Evolutionary conservation across 148 eudicot genomes (phyloP).

Genomic region (Limonium bicolor): DNA sequence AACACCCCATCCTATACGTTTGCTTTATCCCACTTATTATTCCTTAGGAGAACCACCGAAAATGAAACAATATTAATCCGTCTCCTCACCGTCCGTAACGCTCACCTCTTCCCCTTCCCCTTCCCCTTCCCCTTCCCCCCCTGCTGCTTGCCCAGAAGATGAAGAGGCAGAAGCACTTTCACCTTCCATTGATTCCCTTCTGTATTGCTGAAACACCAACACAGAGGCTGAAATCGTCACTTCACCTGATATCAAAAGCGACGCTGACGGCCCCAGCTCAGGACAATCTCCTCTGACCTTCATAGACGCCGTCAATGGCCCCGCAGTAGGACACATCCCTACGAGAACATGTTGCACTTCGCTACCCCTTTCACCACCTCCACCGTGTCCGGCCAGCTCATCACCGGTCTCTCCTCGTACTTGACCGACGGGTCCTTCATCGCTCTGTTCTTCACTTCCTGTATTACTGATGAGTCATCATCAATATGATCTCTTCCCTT

Average conservation of each 20-base stretch:
- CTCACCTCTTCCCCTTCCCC: too few species aligned
- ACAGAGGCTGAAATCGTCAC: conserved; percentile 44
- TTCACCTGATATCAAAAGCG: conserved; percentile 30
- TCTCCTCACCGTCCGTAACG: too few species aligned
- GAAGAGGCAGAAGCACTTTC: conserved; percentile 21
- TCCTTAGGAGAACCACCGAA: too few species aligned
- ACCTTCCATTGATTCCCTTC: conserved; percentile 14
- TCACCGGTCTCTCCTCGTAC: conserved; percentile 38
- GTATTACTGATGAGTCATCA: conserved; percentile 24
- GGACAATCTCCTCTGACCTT: conserved; percentile 29
- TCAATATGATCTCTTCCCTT: conserved; percentile 4
- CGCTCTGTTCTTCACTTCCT: conserved; percentile 14
- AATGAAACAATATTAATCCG: too few species aligned
- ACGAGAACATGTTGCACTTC: conserved; percentile 45
- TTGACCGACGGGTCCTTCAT: conserved; percentile 18
- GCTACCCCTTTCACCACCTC: conserved; percentile 17
- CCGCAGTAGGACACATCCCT: conserved; percentile 42
- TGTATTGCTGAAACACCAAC: conserved; percentile 52
- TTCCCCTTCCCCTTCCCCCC: too few species aligned
- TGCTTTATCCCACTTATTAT: too few species aligned
- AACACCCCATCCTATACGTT: too few species aligned
- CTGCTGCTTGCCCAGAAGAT: too few species aligned
- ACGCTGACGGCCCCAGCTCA: conserved; percentile 52
- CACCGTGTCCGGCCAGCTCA: conserved; percentile 13
- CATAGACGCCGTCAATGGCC: conserved; percentile 22